These are phyloP conservation scores for Fusarium papillatum DNA, from an alignment of 2,329 filamentous ascomycete species.

Conservation along the genomic window DNA sequence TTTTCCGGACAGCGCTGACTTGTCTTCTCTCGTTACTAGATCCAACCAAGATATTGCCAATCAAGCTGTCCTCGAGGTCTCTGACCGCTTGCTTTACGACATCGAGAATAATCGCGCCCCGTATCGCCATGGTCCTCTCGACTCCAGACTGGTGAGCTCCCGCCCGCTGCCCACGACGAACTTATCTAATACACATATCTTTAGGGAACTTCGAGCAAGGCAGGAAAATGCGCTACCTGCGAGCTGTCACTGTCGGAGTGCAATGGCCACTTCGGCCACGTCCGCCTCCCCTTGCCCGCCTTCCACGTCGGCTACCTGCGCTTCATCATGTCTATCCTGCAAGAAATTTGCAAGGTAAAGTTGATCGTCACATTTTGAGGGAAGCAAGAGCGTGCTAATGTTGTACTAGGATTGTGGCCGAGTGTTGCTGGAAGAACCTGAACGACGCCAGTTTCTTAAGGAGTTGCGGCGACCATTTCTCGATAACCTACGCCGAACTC, in stretches of 20 bases:
- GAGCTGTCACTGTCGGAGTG: constrained; percentile 85
- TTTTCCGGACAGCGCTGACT: background rate
- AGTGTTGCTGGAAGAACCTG: constrained; percentile 85
- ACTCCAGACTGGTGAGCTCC: constrained; percentile 76
- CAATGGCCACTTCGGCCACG: constrained; percentile 95
- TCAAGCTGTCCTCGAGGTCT: constrained; percentile 94
- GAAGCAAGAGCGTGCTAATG: constrained; percentile 14
- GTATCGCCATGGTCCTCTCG: constrained; percentile 87
- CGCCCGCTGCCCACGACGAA: background rate
- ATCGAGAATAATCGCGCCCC: constrained; percentile 83
- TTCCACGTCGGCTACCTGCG: constrained; percentile 98
- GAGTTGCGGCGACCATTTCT: constrained; percentile 85
- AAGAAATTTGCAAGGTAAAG: constrained; percentile 89
- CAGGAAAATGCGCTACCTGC: constrained; percentile 85
- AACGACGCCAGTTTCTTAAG: constrained; percentile 82
- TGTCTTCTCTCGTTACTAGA: constrained; percentile 55
- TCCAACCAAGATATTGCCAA: constrained; percentile 96
- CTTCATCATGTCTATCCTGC: constrained; percentile 91
- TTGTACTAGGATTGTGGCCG: constrained; percentile 77
- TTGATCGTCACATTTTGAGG: background rate
- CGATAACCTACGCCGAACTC: constrained; percentile 88
- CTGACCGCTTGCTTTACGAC: constrained; percentile 95
- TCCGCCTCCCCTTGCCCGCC: constrained; percentile 89
- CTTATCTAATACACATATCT: background rate
- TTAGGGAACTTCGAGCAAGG: constrained; percentile 88